Evolutionary conservation across 805 yeast genomes (phyloP).

Genomic region (Schwanniomyces polymorphus): DNA sequence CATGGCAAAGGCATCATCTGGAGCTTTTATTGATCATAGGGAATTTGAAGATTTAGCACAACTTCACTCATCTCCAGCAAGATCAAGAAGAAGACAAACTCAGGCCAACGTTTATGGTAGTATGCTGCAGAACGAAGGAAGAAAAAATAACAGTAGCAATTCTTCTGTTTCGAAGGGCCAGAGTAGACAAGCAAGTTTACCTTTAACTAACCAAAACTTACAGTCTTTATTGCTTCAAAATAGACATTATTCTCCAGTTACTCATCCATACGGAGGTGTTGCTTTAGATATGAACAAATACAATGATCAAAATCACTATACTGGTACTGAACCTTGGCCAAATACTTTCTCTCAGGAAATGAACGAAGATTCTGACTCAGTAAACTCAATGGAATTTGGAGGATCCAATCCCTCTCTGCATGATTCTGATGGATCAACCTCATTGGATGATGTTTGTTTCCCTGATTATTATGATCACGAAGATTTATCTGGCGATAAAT

Average conservation of each 20-base stretch:
- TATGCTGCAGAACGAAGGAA: neutral
- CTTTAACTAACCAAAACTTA: constrained; percentile 40
- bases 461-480: constrained; percentile 60
- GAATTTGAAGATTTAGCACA: constrained; percentile 25
- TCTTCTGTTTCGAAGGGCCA: neutral
- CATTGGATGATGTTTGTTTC: constrained; percentile 89
- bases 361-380: constrained; percentile 12
- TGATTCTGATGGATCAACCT: constrained; percentile 63
- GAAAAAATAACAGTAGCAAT: constrained; percentile 2
- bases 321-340: constrained; percentile 9
- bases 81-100: constrained; percentile 23
- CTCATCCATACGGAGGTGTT: constrained; percentile 18
- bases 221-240: constrained; percentile 21
- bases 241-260: constrained; percentile 9
- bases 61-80: constrained; percentile 27
- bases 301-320: constrained; percentile 26
- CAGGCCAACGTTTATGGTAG: constrained; percentile 3
- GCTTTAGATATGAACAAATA: constrained; percentile 43
- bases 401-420: constrained; percentile 66
- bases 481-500: constrained; percentile 14
- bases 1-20: constrained; percentile 2
- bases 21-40: constrained; percentile 33
- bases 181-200: constrained; percentile 13
- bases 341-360: neutral
- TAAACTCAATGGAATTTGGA: constrained; percentile 41